phyloP scores from a whole-genome alignment of 2,329 filamentous ascomycete species.

The Arthrobotrys musiformis region DNA sequence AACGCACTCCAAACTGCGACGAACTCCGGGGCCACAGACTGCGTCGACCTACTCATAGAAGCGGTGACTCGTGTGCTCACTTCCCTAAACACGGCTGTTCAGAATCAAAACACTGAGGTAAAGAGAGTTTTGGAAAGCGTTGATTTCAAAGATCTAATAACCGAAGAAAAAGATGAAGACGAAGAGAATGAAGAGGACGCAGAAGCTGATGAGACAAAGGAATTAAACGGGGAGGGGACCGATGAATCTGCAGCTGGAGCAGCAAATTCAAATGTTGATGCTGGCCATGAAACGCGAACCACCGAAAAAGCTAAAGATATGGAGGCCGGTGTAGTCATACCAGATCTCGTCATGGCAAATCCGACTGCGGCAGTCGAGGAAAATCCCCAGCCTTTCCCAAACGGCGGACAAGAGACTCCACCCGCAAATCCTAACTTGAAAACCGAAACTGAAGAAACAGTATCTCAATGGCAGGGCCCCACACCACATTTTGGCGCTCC shows the following conservation, averaged over 20 bases:
- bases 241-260: background rate
- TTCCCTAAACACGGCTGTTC: conserved; percentile 60
- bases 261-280: no score
- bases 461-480: background rate
- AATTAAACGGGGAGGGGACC: background rate
- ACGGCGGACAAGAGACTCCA: background rate
- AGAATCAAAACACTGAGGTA: conserved; percentile 60
- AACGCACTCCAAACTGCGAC: conserved; percentile 61
- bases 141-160: conserved; percentile 54
- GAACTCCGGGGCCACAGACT: conserved; percentile 58
- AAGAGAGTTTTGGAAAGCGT: conserved; percentile 60
- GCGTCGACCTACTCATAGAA: conserved; percentile 60
- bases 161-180: background rate
- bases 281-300: no score
- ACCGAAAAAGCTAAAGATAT: background rate
- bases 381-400: background rate
- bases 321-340: background rate
- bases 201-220: background rate
- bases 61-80: conserved; percentile 60
- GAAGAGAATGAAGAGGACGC: background rate
- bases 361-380: background rate
- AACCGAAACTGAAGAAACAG: background rate
- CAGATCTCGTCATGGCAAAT: no score
- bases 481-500: background rate
- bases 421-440: background rate